Base-by-base conservation (phyloP, 1,284 basidiomycete species). In the Rhodotorula sp. region DNA sequence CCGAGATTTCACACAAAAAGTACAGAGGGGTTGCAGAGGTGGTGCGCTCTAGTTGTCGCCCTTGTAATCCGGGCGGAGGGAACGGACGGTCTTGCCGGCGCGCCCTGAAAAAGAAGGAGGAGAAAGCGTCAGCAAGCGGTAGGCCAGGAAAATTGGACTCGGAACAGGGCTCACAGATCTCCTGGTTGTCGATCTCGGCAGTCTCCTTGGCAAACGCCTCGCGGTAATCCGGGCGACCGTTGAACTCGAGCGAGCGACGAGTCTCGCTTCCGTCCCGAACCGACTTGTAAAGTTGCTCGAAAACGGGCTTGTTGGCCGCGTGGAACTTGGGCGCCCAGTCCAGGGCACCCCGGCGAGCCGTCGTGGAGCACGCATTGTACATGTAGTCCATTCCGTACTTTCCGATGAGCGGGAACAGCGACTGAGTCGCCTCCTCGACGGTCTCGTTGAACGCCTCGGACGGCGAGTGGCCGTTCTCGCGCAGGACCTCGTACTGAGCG, bases 381-480 rank as follows among this genome's bases (percentile, higher is more conserved):
- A 98, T 98, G 88, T 98, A 97, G 85, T 99, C 95, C 97, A 97
- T 97, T 76, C 91, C 91, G 75, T 70, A 72, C 62, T 72, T 88
- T 79, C 95, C 95, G 79, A 99, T 93, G 80, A 99, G 84, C 72
- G 97, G 95, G 87, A 93, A 98, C 77, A 99, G 89, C 67, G 94
- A 97, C 83, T 98, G 94, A 63, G 97, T 97, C 26, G 97, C 97
- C 85, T 99, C 95, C 84, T 99, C 95, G 72, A 97, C 94, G 75
- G 97, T 99, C 87, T 99, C 95, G 85, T 99, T 99, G 89, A 99
- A 98, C 71, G 93, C 95, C 84, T 99, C 95, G 58, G 95, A 97
- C 71, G 95, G 97, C 23, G 88, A 86, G 88, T 99, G 95, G 74
- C 97, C 97, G 83, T 99, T 99, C 82, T 91, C 92, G 81, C 95